phyloP scores from a whole-genome alignment of 2,329 filamentous ascomycete species.

The Domatiomyces globalis region DNA sequence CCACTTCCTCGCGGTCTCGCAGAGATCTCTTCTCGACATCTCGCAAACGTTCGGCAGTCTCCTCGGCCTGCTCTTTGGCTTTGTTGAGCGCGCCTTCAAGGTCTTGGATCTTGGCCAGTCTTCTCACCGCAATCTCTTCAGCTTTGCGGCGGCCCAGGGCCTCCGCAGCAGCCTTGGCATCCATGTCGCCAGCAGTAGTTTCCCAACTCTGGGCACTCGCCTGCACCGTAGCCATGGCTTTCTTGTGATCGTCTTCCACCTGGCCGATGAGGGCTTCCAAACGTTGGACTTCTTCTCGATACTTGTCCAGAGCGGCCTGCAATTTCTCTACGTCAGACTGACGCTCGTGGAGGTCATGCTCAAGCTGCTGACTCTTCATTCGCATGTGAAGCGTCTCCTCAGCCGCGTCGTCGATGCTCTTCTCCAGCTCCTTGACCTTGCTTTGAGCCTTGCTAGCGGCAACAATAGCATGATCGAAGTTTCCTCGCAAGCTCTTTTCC shows the following conservation, averaged over 20 bases:
- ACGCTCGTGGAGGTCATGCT: constrained; percentile 28
- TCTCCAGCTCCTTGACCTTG: constrained; percentile 27
- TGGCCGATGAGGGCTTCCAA: constrained; percentile 30
- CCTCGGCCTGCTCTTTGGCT: constrained; percentile 23
- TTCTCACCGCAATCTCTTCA: constrained; percentile 24
- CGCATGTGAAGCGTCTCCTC: constrained; percentile 32
- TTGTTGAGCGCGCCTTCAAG: constrained; percentile 24
- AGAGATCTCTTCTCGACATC: constrained; percentile 18
- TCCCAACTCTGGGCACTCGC: constrained; percentile 20
- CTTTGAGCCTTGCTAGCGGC: constrained; percentile 26
- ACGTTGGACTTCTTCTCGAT: constrained; percentile 29
- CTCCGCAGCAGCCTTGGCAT: constrained; percentile 24
- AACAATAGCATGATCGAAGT: constrained; percentile 30
- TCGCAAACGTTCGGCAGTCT: constrained; percentile 24
- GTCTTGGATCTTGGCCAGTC: constrained; percentile 25
- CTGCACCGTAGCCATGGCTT: constrained; percentile 27
- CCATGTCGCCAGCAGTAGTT: constrained; percentile 23
- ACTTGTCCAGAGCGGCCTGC: constrained; percentile 29
- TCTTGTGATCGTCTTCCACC: constrained; percentile 28
- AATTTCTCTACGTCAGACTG: constrained; percentile 29
- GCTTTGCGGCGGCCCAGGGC: constrained; percentile 22
- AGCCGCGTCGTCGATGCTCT: constrained; percentile 28
- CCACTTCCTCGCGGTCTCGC: constrained; percentile 25
- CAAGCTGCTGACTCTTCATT: constrained; percentile 30
- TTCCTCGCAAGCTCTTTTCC: constrained; percentile 28